Evolutionary conservation across 192 early-diverging fungal genomes (phyloP), one percentile per base, ranked within the genome.

Genomic region (Coemansia sp.): DNA sequence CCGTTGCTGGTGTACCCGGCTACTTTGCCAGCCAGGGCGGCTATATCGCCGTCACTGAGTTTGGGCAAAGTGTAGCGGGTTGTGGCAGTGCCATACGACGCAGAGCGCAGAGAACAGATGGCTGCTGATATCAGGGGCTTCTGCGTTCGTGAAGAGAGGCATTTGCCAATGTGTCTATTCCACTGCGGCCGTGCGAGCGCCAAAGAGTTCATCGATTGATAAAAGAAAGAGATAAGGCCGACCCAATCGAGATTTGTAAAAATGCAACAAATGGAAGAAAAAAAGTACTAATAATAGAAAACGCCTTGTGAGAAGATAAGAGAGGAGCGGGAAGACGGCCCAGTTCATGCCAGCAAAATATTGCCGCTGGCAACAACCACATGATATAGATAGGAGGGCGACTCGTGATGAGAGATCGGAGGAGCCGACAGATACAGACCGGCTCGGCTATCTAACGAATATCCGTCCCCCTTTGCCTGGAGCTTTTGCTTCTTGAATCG

Each of bases 61-160:
- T 75, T 75, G 66, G 37, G 80, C 72, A 82, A 64, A 0, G 40
- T 77, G 64, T 74, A 82, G 49, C 73, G 74, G 26, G 80, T 11
- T 17, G 42, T 49, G 3, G 40, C 35, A 6, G 28, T 50, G 21
- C 19, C 9, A 23, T 32, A 61, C n/a, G 21, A 61, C 11, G 33
- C 33, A 13, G 38, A 61, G 17, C 59, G 37, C 19, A 40, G 19
- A 10, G n/a, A 23, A 61, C 23, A 26, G 11, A 33, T 58, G 52
- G 50, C 39, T 55, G 61, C 40, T 63, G 46, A 9, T 63, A 19
- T 13, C 43, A 17, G 19, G 30, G 8, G 35, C 13, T 16, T 37
- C 43, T 11, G 23, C n/a, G 33, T 19, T 28, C 64, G 64, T n/a
- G 16, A 47, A 19, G 63, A 42, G 42, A 59, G 58, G 4, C 35